Conservation (phyloP, 75 land plant genomes). For the Adiantum capillusveneris region DNA sequence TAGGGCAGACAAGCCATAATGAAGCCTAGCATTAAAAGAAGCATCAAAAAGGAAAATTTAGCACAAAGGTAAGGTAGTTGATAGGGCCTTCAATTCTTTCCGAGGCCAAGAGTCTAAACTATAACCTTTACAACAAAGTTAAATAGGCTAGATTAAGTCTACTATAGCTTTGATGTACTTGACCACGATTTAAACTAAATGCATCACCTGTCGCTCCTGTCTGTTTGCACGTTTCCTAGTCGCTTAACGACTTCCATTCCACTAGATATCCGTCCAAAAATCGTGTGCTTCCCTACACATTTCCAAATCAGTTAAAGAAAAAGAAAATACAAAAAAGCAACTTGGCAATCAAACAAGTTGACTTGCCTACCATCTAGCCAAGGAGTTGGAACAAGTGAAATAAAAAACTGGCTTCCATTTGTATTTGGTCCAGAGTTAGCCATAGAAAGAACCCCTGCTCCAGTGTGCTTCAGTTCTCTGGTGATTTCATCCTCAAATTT, state of each 20-base stretch:
- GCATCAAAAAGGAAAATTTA: too few relatives aligned
- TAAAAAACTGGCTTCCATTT: slow-evolving; percentile 94
- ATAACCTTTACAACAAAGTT: too few relatives aligned
- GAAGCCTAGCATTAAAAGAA: too few relatives aligned
- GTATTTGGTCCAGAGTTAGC: slow-evolving; percentile 92
- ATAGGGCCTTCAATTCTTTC: too few relatives aligned
- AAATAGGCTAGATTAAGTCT: too few relatives aligned
- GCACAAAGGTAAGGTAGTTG: too few relatives aligned
- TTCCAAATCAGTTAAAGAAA: too few relatives aligned
- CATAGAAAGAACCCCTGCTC: slow-evolving; percentile 91
- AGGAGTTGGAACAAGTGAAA: slow-evolving; percentile 68
- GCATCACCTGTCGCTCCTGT: slow-evolving; percentile 76
- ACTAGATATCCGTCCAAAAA: slow-evolving; percentile 80
- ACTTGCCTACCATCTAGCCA: slow-evolving; percentile 64
- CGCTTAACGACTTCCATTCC: slow-evolving; percentile 93
- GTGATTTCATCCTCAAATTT: slow-evolving; percentile 84
- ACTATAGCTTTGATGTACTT: too few relatives aligned
- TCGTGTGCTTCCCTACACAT: slow-evolving; percentile 77
- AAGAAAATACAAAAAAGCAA: not conserved
- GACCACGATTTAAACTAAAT: too few relatives aligned
- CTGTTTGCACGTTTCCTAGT: slow-evolving; percentile 87
- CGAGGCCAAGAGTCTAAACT: too few relatives aligned
- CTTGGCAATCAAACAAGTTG: not conserved
- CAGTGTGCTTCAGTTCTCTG: slow-evolving; percentile 79
- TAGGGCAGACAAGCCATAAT: too few relatives aligned